Percentiles rank a stretch among this genome's conserved stretches.
These are phyloP conservation scores for Fomitiporia mediterranea DNA, from an alignment of 1,284 basidiomycete genomes.

Conservation along the genomic window DNA sequence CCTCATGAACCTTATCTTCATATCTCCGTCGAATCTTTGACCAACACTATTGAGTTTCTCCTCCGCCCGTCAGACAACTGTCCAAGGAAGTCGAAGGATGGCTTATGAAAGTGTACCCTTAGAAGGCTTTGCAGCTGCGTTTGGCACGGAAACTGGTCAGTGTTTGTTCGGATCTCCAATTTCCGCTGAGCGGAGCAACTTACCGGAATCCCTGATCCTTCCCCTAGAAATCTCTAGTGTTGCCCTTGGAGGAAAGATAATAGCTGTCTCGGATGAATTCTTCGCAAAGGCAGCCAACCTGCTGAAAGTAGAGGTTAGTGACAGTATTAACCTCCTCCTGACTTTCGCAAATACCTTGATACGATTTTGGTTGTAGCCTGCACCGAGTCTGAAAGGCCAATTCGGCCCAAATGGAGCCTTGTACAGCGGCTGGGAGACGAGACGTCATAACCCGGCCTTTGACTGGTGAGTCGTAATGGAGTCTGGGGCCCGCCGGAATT, in stretches of 20 bases:
- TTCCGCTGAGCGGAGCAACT: no score
- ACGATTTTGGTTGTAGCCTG: constrained; percentile 51
- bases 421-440: constrained; percentile 92
- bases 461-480: constrained; percentile 69
- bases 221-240: constrained; percentile 82
- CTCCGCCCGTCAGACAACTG: not conserved
- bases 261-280: constrained; percentile 90
- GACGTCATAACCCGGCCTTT: constrained; percentile 82
- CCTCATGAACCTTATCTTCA: not conserved
- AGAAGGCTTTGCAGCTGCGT: constrained; percentile 10
- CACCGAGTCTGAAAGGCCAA: constrained; percentile 83
- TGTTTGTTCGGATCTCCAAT: no score
- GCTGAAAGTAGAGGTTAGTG: constrained; percentile 71
- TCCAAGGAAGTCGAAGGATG: not conserved
- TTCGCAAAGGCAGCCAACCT: constrained; percentile 87
- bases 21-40: not conserved
- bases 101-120: constrained; percentile 7
- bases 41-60: not conserved
- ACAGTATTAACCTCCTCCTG: not conserved
- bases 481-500: not conserved
- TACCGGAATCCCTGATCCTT: not conserved
- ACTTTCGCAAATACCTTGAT: not conserved
- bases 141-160: constrained; percentile 20
- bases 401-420: constrained; percentile 95
- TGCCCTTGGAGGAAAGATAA: constrained; percentile 74